Base-by-base conservation (phyloP, 1,139 yeast genomes). In the Pichia terricola region DNA sequence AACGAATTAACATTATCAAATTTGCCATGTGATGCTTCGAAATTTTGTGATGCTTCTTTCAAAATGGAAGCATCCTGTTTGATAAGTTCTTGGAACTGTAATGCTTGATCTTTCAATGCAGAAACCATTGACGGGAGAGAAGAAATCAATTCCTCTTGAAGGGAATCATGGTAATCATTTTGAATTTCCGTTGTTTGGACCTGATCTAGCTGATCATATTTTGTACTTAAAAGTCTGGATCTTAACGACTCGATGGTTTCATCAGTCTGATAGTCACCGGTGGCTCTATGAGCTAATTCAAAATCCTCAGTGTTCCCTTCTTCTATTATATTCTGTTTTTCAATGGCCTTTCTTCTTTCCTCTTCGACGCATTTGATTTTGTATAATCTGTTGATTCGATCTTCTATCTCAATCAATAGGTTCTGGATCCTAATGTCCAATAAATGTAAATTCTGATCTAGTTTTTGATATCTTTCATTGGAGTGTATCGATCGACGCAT, bases 121-220 rank as follows among this genome's bases (percentile, higher is more conserved):
- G 52, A 34, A 1, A 60, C 62, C 57, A 60, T 56, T 1, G 54
- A 48, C 2, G 63, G 60, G 5, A 61, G 46, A 3, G 60, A 50
- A n/a, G 55, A 58, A 4, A 61, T 45, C n/a, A 59, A 44, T 25
- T 59, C 63, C 35, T 58, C 51, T 42, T 61, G 64, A 28, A 60
- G 44, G 2, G 55, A 48, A 37, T 61, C 64, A 43, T 59, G 62
- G 33, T 59, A 53, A 26, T 48, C 46, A 35, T 58, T 60, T 35
- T 58, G 56, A 16, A 45, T 41, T 35, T 58, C 56, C 1, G 42
- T 40, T 1, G 52, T 35, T 33, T 48, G 47, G 4, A 57, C 35
- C 9, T 54, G 40, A 42, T 59, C 62, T 9, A 59, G 46, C 40
- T 57, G 54, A 2, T 56, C 46, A 22, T 46, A 40, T 4, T 33